These are phyloP conservation scores for Sphaerulina musiva DNA, from an alignment of 2,329 filamentous ascomycete species.

Conservation along the genomic window DNA sequence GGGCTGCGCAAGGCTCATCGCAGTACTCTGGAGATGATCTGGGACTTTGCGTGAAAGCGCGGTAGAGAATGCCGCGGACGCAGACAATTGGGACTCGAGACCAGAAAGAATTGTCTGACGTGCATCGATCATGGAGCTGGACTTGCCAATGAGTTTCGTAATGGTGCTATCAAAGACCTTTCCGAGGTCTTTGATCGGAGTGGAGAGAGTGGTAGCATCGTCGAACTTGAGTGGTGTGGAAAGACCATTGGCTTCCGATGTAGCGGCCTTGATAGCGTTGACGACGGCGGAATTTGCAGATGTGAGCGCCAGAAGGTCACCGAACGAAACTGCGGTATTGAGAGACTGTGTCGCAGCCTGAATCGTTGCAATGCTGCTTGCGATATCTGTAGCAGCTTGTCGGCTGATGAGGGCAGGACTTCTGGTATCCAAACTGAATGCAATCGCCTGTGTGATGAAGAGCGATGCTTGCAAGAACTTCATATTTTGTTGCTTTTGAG, in stretches of 20 bases:
- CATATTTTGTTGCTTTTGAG: background rate
- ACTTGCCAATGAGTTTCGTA: slow-evolving; percentile 10
- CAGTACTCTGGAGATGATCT: slow-evolving; percentile 5
- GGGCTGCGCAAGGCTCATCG: slow-evolving; percentile 9
- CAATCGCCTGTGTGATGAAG: slow-evolving; percentile 9
- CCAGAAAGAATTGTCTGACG: slow-evolving; percentile 11
- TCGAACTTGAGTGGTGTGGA: slow-evolving; percentile 8
- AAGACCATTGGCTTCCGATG: slow-evolving; percentile 11
- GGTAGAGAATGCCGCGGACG: slow-evolving; percentile 10
- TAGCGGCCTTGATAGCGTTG: slow-evolving; percentile 12
- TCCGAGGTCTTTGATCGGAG: slow-evolving; percentile 10
- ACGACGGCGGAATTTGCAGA: slow-evolving; percentile 8
- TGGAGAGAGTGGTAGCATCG: slow-evolving; percentile 10
- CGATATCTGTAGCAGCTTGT: slow-evolving; percentile 10
- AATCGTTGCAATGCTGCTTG: slow-evolving; percentile 11
- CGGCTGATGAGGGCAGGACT: slow-evolving; percentile 8
- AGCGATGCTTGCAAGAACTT: slow-evolving; percentile 10
- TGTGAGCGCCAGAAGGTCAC: slow-evolving; percentile 3
- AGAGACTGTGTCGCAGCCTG: slow-evolving; percentile 8
- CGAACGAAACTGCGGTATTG: slow-evolving; percentile 7
- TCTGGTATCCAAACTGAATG: slow-evolving; percentile 12
- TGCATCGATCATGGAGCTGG: slow-evolving; percentile 5
- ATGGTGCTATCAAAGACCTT: slow-evolving; percentile 10
- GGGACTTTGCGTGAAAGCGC: slow-evolving; percentile 13
- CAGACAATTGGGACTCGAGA: slow-evolving; percentile 8